Base-by-base conservation (phyloP, 805 yeast genomes). In the Starmera pachycereana region DNA sequence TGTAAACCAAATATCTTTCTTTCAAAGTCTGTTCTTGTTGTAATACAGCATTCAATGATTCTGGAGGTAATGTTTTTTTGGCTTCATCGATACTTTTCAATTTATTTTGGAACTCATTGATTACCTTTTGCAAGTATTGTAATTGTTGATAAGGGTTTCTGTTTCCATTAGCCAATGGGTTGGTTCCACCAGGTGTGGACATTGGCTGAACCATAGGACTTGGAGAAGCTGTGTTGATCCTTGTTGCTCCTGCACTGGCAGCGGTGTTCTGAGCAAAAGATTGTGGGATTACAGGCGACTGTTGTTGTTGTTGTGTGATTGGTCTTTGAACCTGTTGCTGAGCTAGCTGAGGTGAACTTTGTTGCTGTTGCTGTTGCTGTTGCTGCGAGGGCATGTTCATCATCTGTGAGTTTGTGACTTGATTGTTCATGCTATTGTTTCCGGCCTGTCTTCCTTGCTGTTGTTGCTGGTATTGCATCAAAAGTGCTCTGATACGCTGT, bases 401-500 rank as follows among this genome's bases (percentile, higher is more conserved):
- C 39, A 29, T 51, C 36, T 38, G 55, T 38, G 29, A 40, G 34
- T 14, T 40, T 36, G 35, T 42, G 43, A 13, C 44, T 44, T 32
- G 45, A 41, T 19, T 50, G 51, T 33, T 43, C 53, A 36, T 4
- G n/a, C 32, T 51, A 40, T 41, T 55, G 40, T 44, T 52, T 7
- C 54, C 7, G 51, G 50, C 40, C 48, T 60, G 45, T 53, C 60
- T 41, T 53, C 51, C 44, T 48, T 62, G 50, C 50, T 70, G 68
- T 45, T 73, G 75, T 10, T 65, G 66, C 44, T 70, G 74, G 50
- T 72, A 76, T 40, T 71, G 73, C 38, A 78, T 62, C 51, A 81
- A 64, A 29, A 81, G 65, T 35, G 72, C 73, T 54, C 76, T 79
- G 46, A 81, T 76, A 40, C 71, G 71, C 35, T 80, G 77, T 4